A percentile compares a stretch with the other conserved stretches of the same genome.
phyloP scores from a whole-genome alignment of 352 stramenopile species.

The Pythium chondricola region DNA sequence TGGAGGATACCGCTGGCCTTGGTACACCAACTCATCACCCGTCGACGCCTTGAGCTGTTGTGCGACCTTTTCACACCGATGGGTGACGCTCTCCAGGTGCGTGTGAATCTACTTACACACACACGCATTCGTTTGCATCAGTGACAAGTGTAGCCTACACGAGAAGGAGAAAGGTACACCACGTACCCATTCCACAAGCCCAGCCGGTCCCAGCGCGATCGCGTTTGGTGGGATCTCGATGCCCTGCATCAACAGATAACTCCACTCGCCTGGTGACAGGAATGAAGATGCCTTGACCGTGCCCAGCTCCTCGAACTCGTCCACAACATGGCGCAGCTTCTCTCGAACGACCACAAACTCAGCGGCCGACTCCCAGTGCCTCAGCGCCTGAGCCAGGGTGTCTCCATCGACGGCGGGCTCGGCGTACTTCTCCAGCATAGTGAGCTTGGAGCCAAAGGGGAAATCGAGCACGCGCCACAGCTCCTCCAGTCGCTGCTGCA shows the following conservation, averaged over 20 bases:
- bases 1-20: conserved; percentile 41
- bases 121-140: not conserved
- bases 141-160: conserved; percentile 3
- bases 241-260: conserved; percentile 27
- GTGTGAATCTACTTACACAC: conserved; percentile 24
- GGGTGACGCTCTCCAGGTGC: conserved; percentile 36
- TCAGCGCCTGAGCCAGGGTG: conserved; percentile 29
- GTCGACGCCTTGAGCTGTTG: conserved; percentile 39
- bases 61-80: conserved; percentile 30
- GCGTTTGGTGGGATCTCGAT: conserved; percentile 22
- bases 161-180: not conserved
- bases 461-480: conserved; percentile 56
- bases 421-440: conserved; percentile 62
- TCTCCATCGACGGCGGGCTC: conserved; percentile 42
- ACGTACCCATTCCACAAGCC: conserved; percentile 43
- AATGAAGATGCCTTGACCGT: conserved; percentile 21
- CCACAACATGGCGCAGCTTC: conserved; percentile 35
- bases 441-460: conserved; percentile 48
- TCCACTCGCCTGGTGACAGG: conserved; percentile 36
- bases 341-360: conserved; percentile 43
- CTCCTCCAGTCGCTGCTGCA: conserved; percentile 50
- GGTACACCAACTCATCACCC: conserved; percentile 60
- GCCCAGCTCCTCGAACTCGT: conserved; percentile 28
- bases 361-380: conserved; percentile 35
- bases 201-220: conserved; percentile 1